phyloP scores from a whole-genome alignment of 345 rosid species.

The Balakata baccata region DNA sequence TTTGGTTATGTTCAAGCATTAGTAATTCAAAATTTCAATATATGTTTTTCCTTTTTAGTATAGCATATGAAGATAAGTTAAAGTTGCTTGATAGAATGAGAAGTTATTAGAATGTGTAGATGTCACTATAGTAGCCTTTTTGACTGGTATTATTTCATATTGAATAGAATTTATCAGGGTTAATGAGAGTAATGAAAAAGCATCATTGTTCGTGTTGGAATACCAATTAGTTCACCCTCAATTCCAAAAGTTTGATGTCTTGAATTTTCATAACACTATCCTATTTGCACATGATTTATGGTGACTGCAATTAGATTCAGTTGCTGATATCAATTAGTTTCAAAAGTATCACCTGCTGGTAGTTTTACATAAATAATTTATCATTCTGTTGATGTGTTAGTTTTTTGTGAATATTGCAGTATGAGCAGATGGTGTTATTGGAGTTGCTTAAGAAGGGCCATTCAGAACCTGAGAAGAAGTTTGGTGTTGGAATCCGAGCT shows the following conservation, averaged over 20 bases:
- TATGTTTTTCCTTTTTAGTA: neutral
- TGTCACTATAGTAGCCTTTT: neutral
- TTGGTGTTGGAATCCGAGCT: constrained; percentile 64
- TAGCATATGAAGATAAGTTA: neutral
- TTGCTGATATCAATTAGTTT: neutral
- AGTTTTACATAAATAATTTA: neutral
- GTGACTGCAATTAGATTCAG: neutral
- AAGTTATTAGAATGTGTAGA: neutral
- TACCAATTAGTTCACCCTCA: neutral
- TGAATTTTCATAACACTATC: neutral
- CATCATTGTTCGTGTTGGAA: neutral
- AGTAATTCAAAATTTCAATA: neutral
- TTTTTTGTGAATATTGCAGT: constrained; percentile 40
- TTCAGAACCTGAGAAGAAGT: constrained; percentile 70
- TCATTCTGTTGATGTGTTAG: neutral
- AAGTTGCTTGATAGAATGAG: neutral
- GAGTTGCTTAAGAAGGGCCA: constrained; percentile 86
- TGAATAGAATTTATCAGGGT: neutral
- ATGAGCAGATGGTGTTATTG: constrained; percentile 67
- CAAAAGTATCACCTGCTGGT: neutral
- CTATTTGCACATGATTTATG: neutral
- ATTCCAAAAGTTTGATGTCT: neutral
- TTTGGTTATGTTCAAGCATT: neutral
- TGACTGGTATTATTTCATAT: neutral
- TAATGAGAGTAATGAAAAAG: neutral